Evolutionary conservation across 2,329 filamentous ascomycete species (phyloP).

Genomic region (Biscogniauxia marginata): DNA sequence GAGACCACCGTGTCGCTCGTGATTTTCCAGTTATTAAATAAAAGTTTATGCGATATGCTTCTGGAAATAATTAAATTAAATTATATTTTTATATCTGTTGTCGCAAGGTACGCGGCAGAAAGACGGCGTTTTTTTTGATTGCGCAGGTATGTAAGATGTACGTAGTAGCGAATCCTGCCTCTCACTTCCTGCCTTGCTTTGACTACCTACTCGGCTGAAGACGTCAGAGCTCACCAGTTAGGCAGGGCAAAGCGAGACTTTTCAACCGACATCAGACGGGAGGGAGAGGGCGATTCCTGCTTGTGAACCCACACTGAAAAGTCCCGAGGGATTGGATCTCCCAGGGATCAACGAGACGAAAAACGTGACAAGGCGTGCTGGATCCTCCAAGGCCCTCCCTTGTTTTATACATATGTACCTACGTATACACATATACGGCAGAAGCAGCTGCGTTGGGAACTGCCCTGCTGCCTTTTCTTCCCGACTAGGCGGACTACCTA

Average conservation of each 20-base stretch:
- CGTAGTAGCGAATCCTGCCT: background rate
- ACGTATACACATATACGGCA: background rate
- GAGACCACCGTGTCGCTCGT: background rate
- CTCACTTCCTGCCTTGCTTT: background rate
- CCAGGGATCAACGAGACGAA: background rate
- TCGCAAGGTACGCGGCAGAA: background rate
- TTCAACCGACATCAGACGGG: background rate
- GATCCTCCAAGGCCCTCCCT: background rate
- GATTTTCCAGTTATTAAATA: background rate
- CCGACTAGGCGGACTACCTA: background rate
- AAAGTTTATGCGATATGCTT: background rate
- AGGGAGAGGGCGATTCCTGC: background rate
- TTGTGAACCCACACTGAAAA: background rate
- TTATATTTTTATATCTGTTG: background rate
- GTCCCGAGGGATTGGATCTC: background rate
- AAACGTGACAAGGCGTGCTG: background rate
- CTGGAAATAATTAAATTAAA: background rate
- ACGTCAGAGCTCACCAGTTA: background rate
- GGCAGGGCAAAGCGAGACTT: background rate
- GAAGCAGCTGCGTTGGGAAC: background rate
- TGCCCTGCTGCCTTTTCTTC: background rate
- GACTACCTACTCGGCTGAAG: background rate
- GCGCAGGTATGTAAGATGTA: background rate
- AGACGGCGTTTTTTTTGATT: background rate
- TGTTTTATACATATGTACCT: background rate